Evolutionary conservation across 331 rosid genomes (phyloP).

Genomic region (Malus hybrid): DNA sequence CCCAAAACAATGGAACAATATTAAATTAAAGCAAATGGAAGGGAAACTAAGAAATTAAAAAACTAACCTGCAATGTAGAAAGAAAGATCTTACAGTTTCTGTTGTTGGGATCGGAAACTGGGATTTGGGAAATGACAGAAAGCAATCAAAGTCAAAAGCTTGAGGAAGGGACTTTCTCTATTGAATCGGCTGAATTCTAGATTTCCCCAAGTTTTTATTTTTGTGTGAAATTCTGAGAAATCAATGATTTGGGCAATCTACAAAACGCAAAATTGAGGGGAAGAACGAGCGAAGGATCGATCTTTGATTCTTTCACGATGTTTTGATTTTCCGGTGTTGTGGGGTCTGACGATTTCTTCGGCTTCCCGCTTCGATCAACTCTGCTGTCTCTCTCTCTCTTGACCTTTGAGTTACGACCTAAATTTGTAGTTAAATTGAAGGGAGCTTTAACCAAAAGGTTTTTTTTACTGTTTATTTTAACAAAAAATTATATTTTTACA

Average conservation of each 20-base stretch:
- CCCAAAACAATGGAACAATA: background rate
- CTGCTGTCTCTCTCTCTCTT: background rate
- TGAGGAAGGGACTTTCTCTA: background rate
- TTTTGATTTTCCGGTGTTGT: background rate
- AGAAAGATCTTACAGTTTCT: background rate
- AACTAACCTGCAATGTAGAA: background rate
- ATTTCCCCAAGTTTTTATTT: background rate
- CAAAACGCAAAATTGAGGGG: background rate
- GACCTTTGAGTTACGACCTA: background rate
- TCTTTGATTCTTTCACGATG: background rate
- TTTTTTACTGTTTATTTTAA: too few species aligned
- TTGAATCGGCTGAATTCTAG: background rate
- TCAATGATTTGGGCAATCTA: background rate
- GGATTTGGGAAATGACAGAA: background rate
- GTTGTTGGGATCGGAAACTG: background rate
- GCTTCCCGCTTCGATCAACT: slow-evolving; percentile 12
- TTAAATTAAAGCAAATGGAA: background rate
- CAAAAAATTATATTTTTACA: too few species aligned
- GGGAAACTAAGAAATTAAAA: background rate
- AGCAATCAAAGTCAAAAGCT: background rate
- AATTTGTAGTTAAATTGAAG: too few species aligned
- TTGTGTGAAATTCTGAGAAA: background rate
- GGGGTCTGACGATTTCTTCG: slow-evolving; percentile 15
- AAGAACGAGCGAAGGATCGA: background rate
- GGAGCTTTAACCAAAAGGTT: too few species aligned